phyloP scores from a whole-genome alignment of 352 stramenopile genomes.

The Pythium chondricola region DNA sequence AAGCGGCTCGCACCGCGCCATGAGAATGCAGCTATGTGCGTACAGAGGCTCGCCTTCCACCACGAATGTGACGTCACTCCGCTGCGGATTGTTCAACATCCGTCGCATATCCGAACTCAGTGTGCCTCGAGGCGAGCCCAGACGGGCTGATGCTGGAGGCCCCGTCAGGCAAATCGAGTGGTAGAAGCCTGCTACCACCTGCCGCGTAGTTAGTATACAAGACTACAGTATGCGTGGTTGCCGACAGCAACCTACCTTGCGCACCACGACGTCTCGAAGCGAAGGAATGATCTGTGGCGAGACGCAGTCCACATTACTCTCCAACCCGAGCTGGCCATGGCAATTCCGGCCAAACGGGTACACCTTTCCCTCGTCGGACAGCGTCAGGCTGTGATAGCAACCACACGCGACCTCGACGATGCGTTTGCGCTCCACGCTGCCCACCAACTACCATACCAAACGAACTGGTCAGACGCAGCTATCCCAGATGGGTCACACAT shows the following conservation, averaged over 20 bases:
- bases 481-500: no score
- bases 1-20: slow-evolving; percentile 84
- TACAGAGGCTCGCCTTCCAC: slow-evolving; percentile 62
- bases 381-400: slow-evolving; percentile 80
- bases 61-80: slow-evolving; percentile 82
- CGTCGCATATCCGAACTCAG: slow-evolving; percentile 67
- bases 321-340: slow-evolving; percentile 87
- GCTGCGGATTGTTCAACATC: slow-evolving; percentile 79
- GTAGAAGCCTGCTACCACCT: slow-evolving; percentile 91
- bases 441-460: no score
- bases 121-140: slow-evolving; percentile 11
- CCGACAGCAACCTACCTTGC: slow-evolving; percentile 37
- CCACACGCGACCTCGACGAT: slow-evolving; percentile 76
- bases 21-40: slow-evolving; percentile 84
- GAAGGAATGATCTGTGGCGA: slow-evolving; percentile 69
- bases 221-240: background rate
- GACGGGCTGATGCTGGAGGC: background rate
- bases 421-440: slow-evolving; percentile 42
- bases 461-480: background rate
- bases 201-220: slow-evolving; percentile 1
- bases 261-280: slow-evolving; percentile 44
- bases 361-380: slow-evolving; percentile 82
- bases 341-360: slow-evolving; percentile 93
- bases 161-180: slow-evolving; percentile 75
- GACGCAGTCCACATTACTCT: slow-evolving; percentile 62